Base-by-base conservation (phyloP, 345 rosid species). In the Carallia pectinifolia region DNA sequence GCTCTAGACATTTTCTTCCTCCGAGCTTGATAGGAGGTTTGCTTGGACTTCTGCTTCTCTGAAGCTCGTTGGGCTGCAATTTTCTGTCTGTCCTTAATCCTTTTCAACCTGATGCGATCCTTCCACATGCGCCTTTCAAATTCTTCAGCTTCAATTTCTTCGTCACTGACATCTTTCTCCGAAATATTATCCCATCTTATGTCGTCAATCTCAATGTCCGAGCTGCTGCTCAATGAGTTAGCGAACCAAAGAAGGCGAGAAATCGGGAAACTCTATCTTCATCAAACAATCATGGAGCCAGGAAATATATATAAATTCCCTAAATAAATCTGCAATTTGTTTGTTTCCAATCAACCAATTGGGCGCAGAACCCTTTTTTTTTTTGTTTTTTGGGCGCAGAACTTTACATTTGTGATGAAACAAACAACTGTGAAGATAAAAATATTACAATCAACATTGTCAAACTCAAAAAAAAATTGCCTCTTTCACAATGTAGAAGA, bases 1-100 rank as follows among this genome's bases (percentile, higher is more conserved):
- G 99, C 99, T 72, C 98, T 82, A 0, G 99, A 89, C 98, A 96
- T 96, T 69, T 96, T 96, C 89, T 96, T 96, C 88, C 98, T 88
- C 80, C 85, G 85, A 1, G 99, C 99, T 76, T 96, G 99, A 81
- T 92, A 96, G 10, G 90, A 80, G 16, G 86, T 66, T 76, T 84
- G 97, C 76, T 89, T 90, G 18, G 84, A 67, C 73, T 86, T 86
- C 72, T 89, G 94, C 83, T 89, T 92, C 37, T 85, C 94, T 1
- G 85, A 87, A 71, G 88, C 97, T 71, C 79, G 86, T 33, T 77
- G 83, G 10, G 87, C 92, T 12, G 81, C 92, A 73, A 88, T 72
- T 80, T 86, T 92, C 78, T 88, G 87, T 69, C 77, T 88, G 52
- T 92, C 99, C 81, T 87, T 92, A 16, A 96, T 84, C 83, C 97